Base-by-base conservation (phyloP, 1,284 basidiomycete species). In the Taiwanofungus camphoratus region DNA sequence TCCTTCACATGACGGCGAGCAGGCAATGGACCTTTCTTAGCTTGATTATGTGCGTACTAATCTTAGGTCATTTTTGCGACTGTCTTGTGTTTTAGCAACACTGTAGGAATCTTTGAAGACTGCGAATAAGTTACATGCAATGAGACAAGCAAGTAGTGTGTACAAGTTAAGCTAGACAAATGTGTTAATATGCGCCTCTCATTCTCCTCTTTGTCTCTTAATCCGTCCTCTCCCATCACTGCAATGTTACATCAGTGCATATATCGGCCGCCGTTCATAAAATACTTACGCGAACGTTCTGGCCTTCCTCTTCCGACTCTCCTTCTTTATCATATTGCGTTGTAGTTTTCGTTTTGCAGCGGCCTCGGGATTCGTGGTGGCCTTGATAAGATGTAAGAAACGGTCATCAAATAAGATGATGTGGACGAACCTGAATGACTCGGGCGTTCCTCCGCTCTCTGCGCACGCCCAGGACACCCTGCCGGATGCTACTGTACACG, bases 401-500 rank as follows among this genome's bases (percentile, higher is more conserved):
- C 19, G 8, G 18, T n/a, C 2, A 22, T 9, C 2, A 36, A 26
- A 15, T n/a, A 23, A 12, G 4, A 9, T 20, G 20, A 22, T 3
- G 13, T 34, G 19, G 7, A 42, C 70, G 33, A 30, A 82, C 76
- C 67, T 82, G 76, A 19, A 83, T 65, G 6, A 76, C 76, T 15
- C 81, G 70, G 0, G 77, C 76, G 1, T 79, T 77, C 58, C 83
- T 84, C 22, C 95, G 70, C 41, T 87, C 86, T 44, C 83, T 74
- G 41, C 88, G 76, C 26, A 90, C 76, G 26, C 73, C 76, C 22
- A 83, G 64, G 1, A 80, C 78, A 23, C 75, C 70, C 57, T 92
- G 83, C 30, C 91, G 77, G 42, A 98, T 85, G 42, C 74, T 73
- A 52, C 82, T 88, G 68, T 96, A 98, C 0, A 76, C 76, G 15